Evolutionary conservation across 2,329 filamentous ascomycete species (phyloP).

Genomic region (Trichoderma atrobrunneum): DNA sequence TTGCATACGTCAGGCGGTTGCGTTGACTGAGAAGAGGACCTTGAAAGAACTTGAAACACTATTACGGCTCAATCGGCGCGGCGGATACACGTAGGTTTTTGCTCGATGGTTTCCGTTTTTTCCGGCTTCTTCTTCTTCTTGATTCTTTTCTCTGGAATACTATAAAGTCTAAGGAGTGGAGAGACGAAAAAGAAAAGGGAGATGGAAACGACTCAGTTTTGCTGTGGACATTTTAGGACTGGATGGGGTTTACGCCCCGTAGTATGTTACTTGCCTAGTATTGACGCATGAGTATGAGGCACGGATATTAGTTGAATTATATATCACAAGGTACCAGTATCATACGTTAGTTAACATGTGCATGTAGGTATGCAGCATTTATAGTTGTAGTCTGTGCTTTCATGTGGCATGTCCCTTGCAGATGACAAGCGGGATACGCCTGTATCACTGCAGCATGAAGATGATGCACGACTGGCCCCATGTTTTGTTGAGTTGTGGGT

Average conservation of each 20-base stretch:
- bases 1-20: background rate
- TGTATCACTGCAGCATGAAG: background rate
- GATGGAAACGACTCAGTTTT: background rate
- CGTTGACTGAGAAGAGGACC: background rate
- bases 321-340: too few species aligned
- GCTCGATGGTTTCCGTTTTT: background rate
- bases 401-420: constrained; percentile 1
- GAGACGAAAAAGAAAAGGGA: background rate
- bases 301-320: background rate
- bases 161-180: background rate
- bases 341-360: background rate
- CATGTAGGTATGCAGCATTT: background rate
- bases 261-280: background rate
- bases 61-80: background rate
- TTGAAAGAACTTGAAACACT: background rate
- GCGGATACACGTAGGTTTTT: background rate
- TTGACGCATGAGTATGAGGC: background rate
- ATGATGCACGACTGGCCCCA: background rate
- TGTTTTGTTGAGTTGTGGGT: background rate
- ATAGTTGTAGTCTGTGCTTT: background rate
- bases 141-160: background rate
- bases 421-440: background rate
- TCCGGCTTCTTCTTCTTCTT: background rate
- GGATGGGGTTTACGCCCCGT: background rate
- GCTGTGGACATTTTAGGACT: background rate